Conservation (phyloP, 1,139 yeast species). For the Debaryomyces subglobosus region DNA sequence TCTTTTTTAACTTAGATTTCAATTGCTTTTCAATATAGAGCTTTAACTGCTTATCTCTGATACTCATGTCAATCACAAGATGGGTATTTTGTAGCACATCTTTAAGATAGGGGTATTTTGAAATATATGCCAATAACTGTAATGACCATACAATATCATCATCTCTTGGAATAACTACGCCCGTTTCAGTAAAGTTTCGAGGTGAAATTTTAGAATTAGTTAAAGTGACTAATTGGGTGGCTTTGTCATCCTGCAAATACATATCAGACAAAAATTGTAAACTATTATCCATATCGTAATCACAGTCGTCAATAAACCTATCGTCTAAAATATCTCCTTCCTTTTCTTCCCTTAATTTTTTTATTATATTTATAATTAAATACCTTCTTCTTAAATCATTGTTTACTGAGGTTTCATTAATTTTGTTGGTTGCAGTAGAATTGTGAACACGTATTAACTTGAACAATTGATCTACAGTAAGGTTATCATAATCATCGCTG, state of each 20-base stretch:
- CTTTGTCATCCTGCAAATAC: constrained; percentile 43
- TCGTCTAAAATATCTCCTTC: constrained; percentile 41
- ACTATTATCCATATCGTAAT: constrained; percentile 49
- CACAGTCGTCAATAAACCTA: constrained; percentile 33
- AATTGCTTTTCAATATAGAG: constrained; percentile 42
- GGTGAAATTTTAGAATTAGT: constrained; percentile 49
- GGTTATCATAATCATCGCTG: constrained; percentile 44
- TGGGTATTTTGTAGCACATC: constrained; percentile 74
- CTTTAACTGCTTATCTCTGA: constrained; percentile 48
- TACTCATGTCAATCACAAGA: constrained; percentile 56
- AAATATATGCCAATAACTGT: constrained; percentile 87
- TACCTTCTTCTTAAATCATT: constrained; percentile 42
- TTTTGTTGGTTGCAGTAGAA: constrained; percentile 3
- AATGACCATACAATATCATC: constrained; percentile 95
- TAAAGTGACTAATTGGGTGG: constrained; percentile 21
- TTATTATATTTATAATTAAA: constrained; percentile 39
- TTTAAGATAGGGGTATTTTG: constrained; percentile 84
- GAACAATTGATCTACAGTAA: constrained; percentile 42
- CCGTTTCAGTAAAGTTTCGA: constrained; percentile 66
- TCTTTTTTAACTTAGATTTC: constrained; percentile 36
- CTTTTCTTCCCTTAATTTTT: constrained; percentile 43
- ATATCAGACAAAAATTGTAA: constrained; percentile 46
- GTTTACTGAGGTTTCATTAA: constrained; percentile 17
- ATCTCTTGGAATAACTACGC: constrained; percentile 81
- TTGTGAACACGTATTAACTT: constrained; percentile 30